Percentiles rank a stretch among this genome's conserved stretches.
Evolutionary conservation across 768 basidiomycete species (phyloP).

Genomic region (Postia placenta): DNA sequence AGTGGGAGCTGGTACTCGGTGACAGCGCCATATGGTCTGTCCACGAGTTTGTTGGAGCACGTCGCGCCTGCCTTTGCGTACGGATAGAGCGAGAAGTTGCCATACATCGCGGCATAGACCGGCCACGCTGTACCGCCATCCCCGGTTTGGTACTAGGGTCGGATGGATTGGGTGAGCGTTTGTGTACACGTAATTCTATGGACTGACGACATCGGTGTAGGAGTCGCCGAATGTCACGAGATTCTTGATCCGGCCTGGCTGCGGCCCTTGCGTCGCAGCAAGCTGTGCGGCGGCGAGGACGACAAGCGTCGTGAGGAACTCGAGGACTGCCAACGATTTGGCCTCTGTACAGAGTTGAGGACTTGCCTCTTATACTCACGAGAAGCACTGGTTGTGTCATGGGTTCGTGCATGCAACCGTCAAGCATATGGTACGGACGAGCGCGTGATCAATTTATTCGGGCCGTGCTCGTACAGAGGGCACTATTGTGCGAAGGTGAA

Average conservation of each 20-base stretch:
- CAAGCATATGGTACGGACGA: too few species aligned
- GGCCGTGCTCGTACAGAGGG: too few species aligned
- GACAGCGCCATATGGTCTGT: slow-evolving; percentile 49
- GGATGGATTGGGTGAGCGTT: neutral
- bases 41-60: slow-evolving; percentile 57
- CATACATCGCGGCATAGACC: slow-evolving; percentile 51
- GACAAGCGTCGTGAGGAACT: neutral
- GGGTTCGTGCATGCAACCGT: neutral
- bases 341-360: neutral
- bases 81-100: slow-evolving; percentile 43
- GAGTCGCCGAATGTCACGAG: slow-evolving; percentile 66
- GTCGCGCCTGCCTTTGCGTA: slow-evolving; percentile 58
- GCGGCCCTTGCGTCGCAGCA: slow-evolving; percentile 8
- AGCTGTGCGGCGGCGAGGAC: neutral
- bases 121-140: slow-evolving; percentile 53
- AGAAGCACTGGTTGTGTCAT: neutral
- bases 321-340: neutral
- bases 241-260: slow-evolving; percentile 46
- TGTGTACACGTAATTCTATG: neutral
- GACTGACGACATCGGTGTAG: slow-evolving; percentile 42
- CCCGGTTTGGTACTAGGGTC: slow-evolving; percentile 15
- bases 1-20: slow-evolving; percentile 49
- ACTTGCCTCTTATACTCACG: neutral
- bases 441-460: too few species aligned
- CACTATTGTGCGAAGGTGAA: too few species aligned